Conservation (phyloP, 805 yeast species). For the Metschnikowia shivogae region DNA sequence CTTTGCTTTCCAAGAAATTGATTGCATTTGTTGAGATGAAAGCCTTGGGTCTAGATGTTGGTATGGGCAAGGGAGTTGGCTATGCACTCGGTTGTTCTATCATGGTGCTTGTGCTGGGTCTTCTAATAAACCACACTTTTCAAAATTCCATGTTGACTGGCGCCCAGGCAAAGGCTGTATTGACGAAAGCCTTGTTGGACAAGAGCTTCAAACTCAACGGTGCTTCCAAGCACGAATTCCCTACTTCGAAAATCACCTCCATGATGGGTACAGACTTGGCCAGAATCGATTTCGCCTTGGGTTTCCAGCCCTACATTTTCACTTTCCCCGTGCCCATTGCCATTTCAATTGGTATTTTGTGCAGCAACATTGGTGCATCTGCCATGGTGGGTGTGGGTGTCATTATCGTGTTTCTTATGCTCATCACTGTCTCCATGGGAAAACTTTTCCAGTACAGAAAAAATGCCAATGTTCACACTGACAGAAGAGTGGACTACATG, state of each 20-base stretch:
- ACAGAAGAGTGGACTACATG: slow-evolving; percentile 67
- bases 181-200: slow-evolving; percentile 65
- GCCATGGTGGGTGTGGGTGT: slow-evolving; percentile 67
- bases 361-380: slow-evolving; percentile 66
- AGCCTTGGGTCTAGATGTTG: slow-evolving; percentile 22
- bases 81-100: slow-evolving; percentile 37
- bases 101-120: slow-evolving; percentile 26
- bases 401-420: slow-evolving; percentile 46
- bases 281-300: slow-evolving; percentile 73
- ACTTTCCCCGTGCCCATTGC: slow-evolving; percentile 62
- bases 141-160: slow-evolving; percentile 61
- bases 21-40: slow-evolving; percentile 32
- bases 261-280: slow-evolving; percentile 78
- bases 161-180: slow-evolving; percentile 62
- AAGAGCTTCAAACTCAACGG: slow-evolving; percentile 64
- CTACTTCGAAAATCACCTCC: slow-evolving; percentile 70
- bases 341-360: slow-evolving; percentile 59
- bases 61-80: slow-evolving; percentile 37
- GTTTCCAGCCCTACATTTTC: slow-evolving; percentile 60
- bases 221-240: slow-evolving; percentile 52
- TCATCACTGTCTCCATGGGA: slow-evolving; percentile 44
- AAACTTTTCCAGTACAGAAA: slow-evolving; percentile 52
- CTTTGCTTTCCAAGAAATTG: slow-evolving; percentile 35
- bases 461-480: slow-evolving; percentile 63
- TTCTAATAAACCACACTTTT: slow-evolving; percentile 57